These are phyloP conservation scores for Tuber calosporum DNA, from an alignment of 495 filamentous ascomycete species.

Conservation along the genomic window DNA sequence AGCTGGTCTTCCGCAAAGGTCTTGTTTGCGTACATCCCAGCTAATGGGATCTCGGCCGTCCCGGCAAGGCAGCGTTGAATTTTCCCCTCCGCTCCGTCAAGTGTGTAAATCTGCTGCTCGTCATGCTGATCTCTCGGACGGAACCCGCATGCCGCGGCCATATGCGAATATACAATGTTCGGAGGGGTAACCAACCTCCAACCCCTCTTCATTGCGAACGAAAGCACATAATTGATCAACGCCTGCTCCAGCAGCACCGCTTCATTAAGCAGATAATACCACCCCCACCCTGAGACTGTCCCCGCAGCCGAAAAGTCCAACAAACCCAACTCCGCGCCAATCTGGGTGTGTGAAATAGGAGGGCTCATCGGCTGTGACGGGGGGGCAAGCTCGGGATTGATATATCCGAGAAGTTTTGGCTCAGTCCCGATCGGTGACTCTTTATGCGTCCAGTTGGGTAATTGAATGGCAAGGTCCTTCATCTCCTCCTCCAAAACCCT, in stretches of 20 bases:
- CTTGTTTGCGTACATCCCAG: slow-evolving; percentile 75
- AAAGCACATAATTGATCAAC: slow-evolving; percentile 74
- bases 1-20: slow-evolving; percentile 56
- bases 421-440: slow-evolving; percentile 66
- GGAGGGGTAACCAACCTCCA: slow-evolving; percentile 76
- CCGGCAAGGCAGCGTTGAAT: slow-evolving; percentile 56
- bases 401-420: slow-evolving; percentile 54
- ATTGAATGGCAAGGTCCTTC: slow-evolving; percentile 61
- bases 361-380: slow-evolving; percentile 43
- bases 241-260: slow-evolving; percentile 88
- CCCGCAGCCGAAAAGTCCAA: slow-evolving; percentile 78
- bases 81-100: slow-evolving; percentile 39
- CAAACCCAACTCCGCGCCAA: slow-evolving; percentile 70
- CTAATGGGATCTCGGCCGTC: slow-evolving; percentile 90
- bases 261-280: slow-evolving; percentile 89
- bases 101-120: slow-evolving; percentile 81
- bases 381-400: slow-evolving; percentile 63
- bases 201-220: slow-evolving; percentile 48
- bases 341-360: slow-evolving; percentile 66
- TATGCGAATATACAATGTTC: slow-evolving; percentile 84
- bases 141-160: slow-evolving; percentile 84
- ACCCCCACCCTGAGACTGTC: slow-evolving; percentile 83
- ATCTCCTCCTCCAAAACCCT: slow-evolving; percentile 58
- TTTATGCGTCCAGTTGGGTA: slow-evolving; percentile 78
- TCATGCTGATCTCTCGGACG: slow-evolving; percentile 82